Percentiles rank a stretch among this genome's conserved stretches.
phyloP scores from a whole-genome alignment of 768 basidiomycete species.

The Boletales sp. region DNA sequence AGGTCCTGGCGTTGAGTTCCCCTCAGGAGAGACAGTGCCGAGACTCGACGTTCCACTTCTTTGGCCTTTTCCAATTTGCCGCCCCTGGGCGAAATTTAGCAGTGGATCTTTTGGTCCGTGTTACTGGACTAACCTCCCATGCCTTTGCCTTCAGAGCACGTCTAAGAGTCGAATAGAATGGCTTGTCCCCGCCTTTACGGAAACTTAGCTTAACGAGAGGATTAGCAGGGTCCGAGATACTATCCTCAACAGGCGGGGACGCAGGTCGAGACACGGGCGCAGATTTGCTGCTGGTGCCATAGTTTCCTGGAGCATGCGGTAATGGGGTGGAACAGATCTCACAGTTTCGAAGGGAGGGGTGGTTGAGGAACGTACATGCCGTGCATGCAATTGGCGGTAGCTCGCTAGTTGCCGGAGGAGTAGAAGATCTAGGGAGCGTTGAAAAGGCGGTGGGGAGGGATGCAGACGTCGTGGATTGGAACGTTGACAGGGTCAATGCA shows the following conservation, averaged over 20 bases:
- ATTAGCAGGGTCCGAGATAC: conserved; percentile 28
- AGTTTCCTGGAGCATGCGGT: conserved; percentile 29
- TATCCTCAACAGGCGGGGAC: conserved; percentile 39
- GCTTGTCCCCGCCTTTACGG: conserved; percentile 83
- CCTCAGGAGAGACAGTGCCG: conserved; percentile 13
- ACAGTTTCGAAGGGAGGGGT: conserved; percentile 65
- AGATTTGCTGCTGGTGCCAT: conserved; percentile 44
- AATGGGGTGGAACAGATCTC: conserved; percentile 84
- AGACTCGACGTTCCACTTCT: conserved; percentile 22
- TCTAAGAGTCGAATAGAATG: conserved; percentile 76
- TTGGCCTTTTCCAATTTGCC: conserved; percentile 21
- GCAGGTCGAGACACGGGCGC: conserved; percentile 63
- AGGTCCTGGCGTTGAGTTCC: conserved; percentile 12
- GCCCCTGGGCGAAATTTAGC: conserved; percentile 22
- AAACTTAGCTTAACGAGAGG: conserved; percentile 81
- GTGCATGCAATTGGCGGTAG: conserved; percentile 59
- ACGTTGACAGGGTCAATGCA: conserved; percentile 36
- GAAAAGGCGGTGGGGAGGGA: conserved; percentile 25
- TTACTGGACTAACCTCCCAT: conserved; percentile 58
- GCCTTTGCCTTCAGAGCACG: conserved; percentile 62
- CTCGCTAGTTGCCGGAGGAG: conserved; percentile 18
- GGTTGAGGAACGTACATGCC: conserved; percentile 91
- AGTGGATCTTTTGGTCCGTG: background rate
- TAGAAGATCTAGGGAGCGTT: conserved; percentile 15
- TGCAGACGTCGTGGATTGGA: conserved; percentile 38